These are phyloP conservation scores for Trichoderma polysporum DNA, from an alignment of 2,329 filamentous ascomycete species.

Conservation along the genomic window DNA sequence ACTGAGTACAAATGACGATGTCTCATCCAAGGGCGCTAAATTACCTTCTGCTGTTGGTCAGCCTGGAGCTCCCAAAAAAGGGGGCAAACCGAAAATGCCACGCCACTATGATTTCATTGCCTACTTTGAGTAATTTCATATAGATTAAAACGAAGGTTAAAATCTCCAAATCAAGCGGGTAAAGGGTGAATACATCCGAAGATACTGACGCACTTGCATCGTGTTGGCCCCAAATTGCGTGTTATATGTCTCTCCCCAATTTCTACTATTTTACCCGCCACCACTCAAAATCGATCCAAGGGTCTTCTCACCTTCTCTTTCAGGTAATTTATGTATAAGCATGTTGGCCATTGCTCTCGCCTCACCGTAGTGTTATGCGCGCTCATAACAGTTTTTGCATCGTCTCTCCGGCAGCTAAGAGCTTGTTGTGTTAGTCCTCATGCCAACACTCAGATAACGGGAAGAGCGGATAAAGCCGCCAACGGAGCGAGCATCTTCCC, in stretches of 20 bases:
- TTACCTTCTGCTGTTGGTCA: not conserved
- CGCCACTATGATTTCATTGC: not conserved
- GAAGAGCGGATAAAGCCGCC: slow-evolving; percentile 20
- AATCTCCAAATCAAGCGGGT: not conserved
- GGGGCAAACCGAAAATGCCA: too few species aligned
- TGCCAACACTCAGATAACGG: slow-evolving; percentile 10
- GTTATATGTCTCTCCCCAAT: not conserved
- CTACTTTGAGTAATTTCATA: not conserved
- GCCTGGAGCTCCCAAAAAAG: not conserved
- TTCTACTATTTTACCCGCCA: not conserved
- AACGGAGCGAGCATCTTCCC: slow-evolving; percentile 4
- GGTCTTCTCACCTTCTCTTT: not conserved
- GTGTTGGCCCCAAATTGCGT: not conserved
- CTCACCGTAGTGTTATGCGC: not conserved
- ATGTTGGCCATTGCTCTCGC: not conserved
- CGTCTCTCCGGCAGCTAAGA: not conserved
- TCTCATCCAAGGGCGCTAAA: not conserved
- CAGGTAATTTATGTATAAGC: not conserved
- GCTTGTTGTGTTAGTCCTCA: slow-evolving; percentile 4
- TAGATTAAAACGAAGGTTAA: not conserved
- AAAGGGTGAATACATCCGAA: not conserved
- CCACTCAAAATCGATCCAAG: not conserved
- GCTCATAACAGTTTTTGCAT: not conserved
- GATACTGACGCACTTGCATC: not conserved
- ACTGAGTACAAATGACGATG: not conserved